Evolutionary conservation across 371 early-diverging fungal genomes (phyloP).

Genomic region (Actinomortierella wolfii): DNA sequence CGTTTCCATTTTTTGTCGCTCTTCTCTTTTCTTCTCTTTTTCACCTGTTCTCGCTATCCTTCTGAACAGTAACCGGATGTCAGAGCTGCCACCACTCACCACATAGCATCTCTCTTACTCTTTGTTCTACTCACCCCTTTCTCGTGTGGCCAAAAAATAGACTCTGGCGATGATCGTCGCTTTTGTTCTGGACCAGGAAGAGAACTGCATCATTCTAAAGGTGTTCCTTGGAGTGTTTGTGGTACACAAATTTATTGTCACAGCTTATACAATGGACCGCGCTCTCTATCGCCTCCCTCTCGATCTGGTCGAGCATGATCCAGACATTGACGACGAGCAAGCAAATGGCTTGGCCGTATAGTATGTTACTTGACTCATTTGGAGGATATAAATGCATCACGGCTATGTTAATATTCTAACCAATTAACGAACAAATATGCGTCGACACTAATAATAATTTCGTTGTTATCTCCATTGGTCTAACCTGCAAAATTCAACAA

Average conservation of each 20-base stretch:
- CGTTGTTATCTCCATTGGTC: background rate
- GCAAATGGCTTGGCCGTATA: constrained; percentile 32
- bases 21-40: background rate
- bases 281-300: constrained; percentile 37
- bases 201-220: constrained; percentile 24
- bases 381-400: too few species aligned
- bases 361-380: constrained; percentile 10
- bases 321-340: constrained; percentile 40
- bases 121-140: background rate
- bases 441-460: too few species aligned
- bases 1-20: background rate
- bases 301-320: constrained; percentile 22
- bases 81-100: too few species aligned
- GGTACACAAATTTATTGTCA: constrained; percentile 23
- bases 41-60: background rate
- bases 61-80: too few species aligned
- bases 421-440: too few species aligned
- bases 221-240: constrained; percentile 29
- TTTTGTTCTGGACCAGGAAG: constrained; percentile 15
- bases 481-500: background rate
- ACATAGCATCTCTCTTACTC: too few species aligned
- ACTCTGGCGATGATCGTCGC: constrained; percentile 16
- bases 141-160: constrained; percentile 5
- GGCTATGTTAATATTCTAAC: too few species aligned
- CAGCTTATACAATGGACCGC: constrained; percentile 24